A percentile compares a stretch with the other conserved stretches of the same genome.
Conservation (phyloP, 805 yeast species). For the Wickerhamiella musiphila region DNA sequence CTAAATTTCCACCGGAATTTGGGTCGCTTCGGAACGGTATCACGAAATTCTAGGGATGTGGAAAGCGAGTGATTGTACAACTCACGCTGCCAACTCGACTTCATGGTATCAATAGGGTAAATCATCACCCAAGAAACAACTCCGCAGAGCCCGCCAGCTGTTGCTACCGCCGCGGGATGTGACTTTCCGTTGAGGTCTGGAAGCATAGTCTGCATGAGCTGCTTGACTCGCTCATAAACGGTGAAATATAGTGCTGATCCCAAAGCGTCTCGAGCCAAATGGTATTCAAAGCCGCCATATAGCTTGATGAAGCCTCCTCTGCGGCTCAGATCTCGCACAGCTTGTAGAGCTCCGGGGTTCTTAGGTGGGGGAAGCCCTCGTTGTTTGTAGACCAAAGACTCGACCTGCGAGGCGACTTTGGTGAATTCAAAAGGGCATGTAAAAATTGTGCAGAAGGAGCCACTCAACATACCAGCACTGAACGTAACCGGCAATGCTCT, state of each 20-base stretch:
- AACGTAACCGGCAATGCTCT: constrained; percentile 15
- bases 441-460: constrained; percentile 32
- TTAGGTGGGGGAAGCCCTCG: constrained; percentile 9
- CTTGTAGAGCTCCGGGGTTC: constrained; percentile 24
- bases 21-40: constrained; percentile 21
- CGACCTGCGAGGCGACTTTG: constrained; percentile 64
- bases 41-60: constrained; percentile 27
- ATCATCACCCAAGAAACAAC: constrained; percentile 55
- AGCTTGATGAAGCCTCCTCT: constrained; percentile 46
- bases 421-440: constrained; percentile 77
- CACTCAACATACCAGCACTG: constrained; percentile 47
- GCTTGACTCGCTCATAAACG: constrained; percentile 56
- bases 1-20: constrained; percentile 22
- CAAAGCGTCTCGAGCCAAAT: constrained; percentile 47
- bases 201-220: constrained; percentile 23
- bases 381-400: constrained; percentile 24
- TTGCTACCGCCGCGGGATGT: constrained; percentile 31
- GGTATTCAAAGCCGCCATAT: constrained; percentile 58
- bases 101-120: constrained; percentile 69
- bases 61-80: constrained; percentile 49
- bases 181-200: constrained; percentile 16
- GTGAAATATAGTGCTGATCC: constrained; percentile 62
- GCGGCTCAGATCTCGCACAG: constrained; percentile 36
- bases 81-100: constrained; percentile 59
- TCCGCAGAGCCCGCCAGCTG: constrained; percentile 73